Conservation (phyloP, 768 basidiomycete species). For the Punctularia strigosozonata region DNA sequence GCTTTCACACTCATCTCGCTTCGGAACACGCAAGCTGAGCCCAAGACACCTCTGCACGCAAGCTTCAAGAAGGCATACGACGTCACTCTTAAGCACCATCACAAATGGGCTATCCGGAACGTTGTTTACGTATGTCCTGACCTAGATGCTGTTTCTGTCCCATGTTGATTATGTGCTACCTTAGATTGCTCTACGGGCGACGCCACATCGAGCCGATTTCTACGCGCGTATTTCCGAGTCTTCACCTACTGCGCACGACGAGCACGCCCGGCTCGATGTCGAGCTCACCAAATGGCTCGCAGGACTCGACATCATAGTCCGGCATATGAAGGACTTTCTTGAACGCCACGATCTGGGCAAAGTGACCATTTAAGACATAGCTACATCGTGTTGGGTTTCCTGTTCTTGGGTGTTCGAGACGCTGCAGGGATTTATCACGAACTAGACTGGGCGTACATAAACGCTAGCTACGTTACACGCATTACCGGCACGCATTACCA, state of each 20-base stretch:
- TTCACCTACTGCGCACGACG: too few species aligned
- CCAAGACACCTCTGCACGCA: constrained; percentile 38
- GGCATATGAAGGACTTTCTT: constrained; percentile 39
- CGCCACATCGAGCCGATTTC: constrained; percentile 51
- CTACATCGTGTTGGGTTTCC: too few species aligned
- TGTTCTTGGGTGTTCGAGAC: too few species aligned
- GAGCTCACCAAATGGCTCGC: constrained; percentile 51
- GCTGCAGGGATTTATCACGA: too few species aligned
- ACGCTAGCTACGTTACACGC: too few species aligned
- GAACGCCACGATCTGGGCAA: too few species aligned
- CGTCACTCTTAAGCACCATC: constrained; percentile 51
- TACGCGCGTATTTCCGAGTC: constrained; percentile 48
- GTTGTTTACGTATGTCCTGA: constrained; percentile 47
- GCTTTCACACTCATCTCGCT: constrained; percentile 58
- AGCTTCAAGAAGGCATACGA: constrained; percentile 70
- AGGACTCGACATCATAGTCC: constrained; percentile 41
- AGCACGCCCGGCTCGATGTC: constrained; percentile 37
- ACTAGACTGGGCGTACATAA: too few species aligned
- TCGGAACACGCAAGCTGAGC: constrained; percentile 49
- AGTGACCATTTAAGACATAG: too few species aligned
- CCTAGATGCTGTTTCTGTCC: constrained; percentile 14
- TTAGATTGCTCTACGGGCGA: constrained; percentile 33
- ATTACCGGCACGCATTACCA: too few species aligned
- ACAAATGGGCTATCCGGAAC: constrained; percentile 54
- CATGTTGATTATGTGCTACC: not conserved